These are phyloP conservation scores for Agarophyton chilense DNA, from an alignment of 23 red algal genomes.

Conservation along the genomic window DNA sequence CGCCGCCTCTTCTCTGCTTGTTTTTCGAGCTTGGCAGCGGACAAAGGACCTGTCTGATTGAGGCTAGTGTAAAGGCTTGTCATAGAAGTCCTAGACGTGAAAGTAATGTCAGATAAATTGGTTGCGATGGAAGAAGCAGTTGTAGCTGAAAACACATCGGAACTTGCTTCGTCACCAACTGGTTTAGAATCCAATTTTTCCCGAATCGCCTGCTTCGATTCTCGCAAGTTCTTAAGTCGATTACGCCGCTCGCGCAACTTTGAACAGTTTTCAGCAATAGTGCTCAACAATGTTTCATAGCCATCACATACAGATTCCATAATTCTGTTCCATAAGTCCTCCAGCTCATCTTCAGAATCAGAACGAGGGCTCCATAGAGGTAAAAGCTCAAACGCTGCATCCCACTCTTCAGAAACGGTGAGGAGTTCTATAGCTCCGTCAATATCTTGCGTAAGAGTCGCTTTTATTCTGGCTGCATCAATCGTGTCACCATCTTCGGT, in stretches of 20 bases:
- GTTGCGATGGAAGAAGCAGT: constrained; percentile 44
- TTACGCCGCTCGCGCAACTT: constrained; percentile 40
- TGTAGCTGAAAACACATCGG: constrained; percentile 59
- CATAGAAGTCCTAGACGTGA: constrained; percentile 33
- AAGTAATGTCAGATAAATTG: constrained; percentile 57
- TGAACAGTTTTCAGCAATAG: constrained; percentile 32
- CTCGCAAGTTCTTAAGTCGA: constrained; percentile 40
- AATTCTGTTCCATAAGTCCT: not conserved
- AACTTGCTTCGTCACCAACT: constrained; percentile 35
- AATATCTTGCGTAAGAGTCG: constrained; percentile 8
- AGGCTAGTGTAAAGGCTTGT: constrained; percentile 57
- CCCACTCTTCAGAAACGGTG: constrained; percentile 27
- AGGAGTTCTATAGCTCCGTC: constrained; percentile 50
- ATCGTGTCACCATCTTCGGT: constrained; percentile 3
- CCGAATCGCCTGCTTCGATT: constrained; percentile 22
- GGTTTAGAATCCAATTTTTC: not conserved
- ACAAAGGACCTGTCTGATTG: constrained; percentile 15
- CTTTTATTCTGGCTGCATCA: constrained; percentile 27
- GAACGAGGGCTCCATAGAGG: not conserved
- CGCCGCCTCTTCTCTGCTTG: constrained; percentile 50
- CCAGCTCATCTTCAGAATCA: not conserved
- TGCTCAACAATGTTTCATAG: not conserved
- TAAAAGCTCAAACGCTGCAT: constrained; percentile 33
- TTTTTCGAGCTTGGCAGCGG: constrained; percentile 50
- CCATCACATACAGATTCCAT: constrained; percentile 4